A percentile compares a stretch with the other conserved stretches of the same genome.
Evolutionary conservation across 805 yeast genomes (phyloP).

Genomic region (Groenewaldozyma tartarivorans): DNA sequence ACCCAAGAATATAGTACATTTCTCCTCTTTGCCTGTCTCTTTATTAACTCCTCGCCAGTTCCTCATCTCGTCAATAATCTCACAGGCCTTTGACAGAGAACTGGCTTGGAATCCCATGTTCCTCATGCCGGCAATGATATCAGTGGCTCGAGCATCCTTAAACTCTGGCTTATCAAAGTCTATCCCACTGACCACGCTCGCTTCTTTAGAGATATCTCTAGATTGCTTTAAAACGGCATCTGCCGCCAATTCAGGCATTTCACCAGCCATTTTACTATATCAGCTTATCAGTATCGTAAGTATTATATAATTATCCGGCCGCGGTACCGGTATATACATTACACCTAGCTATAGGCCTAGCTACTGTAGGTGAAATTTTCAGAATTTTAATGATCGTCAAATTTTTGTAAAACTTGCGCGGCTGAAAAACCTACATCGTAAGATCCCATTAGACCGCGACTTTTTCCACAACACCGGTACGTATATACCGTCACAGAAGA

Average conservation of each 20-base stretch:
- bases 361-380: too few relatives aligned
- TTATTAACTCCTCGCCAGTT: conserved; percentile 80
- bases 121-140: conserved; percentile 72
- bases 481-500: too few relatives aligned
- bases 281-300: too few relatives aligned
- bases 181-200: conserved; percentile 73
- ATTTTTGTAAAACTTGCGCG: too few relatives aligned
- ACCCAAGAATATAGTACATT: conserved; percentile 88
- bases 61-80: conserved; percentile 87
- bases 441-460: too few relatives aligned
- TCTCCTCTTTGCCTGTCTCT: conserved; percentile 45
- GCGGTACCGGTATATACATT: too few relatives aligned
- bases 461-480: too few relatives aligned
- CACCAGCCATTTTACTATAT: too few relatives aligned
- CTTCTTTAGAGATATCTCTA: conserved; percentile 73
- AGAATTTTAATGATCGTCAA: too few relatives aligned
- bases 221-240: conserved; percentile 89
- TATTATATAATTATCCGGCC: too few relatives aligned
- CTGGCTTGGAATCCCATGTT: conserved; percentile 98
- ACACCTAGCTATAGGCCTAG: too few relatives aligned
- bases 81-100: conserved; percentile 78
- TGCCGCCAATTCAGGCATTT: conserved; percentile 59
- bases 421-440: too few relatives aligned
- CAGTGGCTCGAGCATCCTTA: conserved; percentile 67
- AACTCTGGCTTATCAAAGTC: conserved; percentile 78